phyloP scores from a whole-genome alignment of 2,329 filamentous ascomycete genomes.

The Aspergillus fumigatus region DNA sequence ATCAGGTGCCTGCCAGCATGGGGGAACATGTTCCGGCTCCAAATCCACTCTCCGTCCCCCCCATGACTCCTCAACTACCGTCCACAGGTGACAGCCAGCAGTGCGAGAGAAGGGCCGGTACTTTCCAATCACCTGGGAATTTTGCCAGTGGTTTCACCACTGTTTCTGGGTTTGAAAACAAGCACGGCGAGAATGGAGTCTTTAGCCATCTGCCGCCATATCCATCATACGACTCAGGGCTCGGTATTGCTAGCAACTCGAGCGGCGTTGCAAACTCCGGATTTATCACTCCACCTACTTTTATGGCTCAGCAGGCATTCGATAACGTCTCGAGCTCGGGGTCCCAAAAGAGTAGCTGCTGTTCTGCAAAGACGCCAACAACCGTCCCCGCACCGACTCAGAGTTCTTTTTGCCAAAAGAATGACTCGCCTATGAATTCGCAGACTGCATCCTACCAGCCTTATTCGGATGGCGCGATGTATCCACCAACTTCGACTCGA shows the following conservation, averaged over 20 bases:
- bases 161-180: slow-evolving; percentile 20
- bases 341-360: slow-evolving; percentile 19
- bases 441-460: slow-evolving; percentile 4
- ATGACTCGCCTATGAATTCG: slow-evolving; percentile 1
- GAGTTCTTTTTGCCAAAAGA: slow-evolving; percentile 28
- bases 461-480: slow-evolving; percentile 11
- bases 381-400: slow-evolving; percentile 7
- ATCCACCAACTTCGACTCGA: slow-evolving; percentile 11
- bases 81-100: slow-evolving; percentile 35
- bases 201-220: slow-evolving; percentile 9
- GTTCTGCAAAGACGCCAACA: slow-evolving; percentile 18
- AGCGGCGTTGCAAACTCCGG: not conserved
- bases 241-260: slow-evolving; percentile 1
- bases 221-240: slow-evolving; percentile 3
- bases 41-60: slow-evolving; percentile 8
- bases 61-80: slow-evolving; percentile 17
- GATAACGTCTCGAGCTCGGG: not conserved
- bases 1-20: slow-evolving; percentile 30
- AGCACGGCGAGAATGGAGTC: slow-evolving; percentile 17
- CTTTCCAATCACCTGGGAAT: slow-evolving; percentile 30
- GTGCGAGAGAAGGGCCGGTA: slow-evolving; percentile 28
- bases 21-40: slow-evolving; percentile 18
- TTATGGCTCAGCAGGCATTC: not conserved
- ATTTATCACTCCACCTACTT: not conserved
- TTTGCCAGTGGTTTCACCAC: slow-evolving; percentile 31